Evolutionary conservation across 1,139 yeast genomes (phyloP).

Genomic region (Tardiomyces blankii): DNA sequence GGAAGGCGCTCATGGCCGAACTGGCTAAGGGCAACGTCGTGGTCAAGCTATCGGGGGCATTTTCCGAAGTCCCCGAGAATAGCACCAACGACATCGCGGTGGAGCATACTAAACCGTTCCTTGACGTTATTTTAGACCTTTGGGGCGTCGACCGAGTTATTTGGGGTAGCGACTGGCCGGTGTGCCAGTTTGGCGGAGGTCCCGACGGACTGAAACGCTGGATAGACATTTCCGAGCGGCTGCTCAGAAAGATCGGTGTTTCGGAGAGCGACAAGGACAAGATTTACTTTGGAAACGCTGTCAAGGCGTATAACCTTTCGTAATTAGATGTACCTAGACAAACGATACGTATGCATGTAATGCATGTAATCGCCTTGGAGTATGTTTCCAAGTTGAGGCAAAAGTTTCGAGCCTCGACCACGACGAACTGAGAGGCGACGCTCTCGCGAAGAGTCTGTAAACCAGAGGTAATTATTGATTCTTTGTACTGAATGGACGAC

Average conservation of each 20-base stretch:
- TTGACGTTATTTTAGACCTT: constrained; percentile 7
- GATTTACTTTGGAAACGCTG: not conserved
- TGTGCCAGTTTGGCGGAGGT: constrained; percentile 22
- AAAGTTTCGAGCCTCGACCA: too few relatives aligned
- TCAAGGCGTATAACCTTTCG: not conserved
- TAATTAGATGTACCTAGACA: too few relatives aligned
- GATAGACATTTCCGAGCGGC: constrained; percentile 8
- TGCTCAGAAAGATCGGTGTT: constrained; percentile 5
- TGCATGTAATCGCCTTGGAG: too few relatives aligned
- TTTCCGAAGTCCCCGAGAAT: constrained; percentile 27
- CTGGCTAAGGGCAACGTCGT: constrained; percentile 20
- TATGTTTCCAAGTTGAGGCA: too few relatives aligned
- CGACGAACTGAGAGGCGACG: too few relatives aligned
- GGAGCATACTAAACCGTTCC: not conserved
- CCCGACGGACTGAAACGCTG: constrained; percentile 12
- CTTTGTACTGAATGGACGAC: too few relatives aligned
- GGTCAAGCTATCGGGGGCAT: constrained; percentile 34
- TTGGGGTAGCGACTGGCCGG: constrained; percentile 39
- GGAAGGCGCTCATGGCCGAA: constrained; percentile 18
- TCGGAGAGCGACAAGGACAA: not conserved
- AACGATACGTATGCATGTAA: too few relatives aligned
- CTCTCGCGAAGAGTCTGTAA: too few relatives aligned
- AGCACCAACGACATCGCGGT: constrained; percentile 7
- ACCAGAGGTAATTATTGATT: too few relatives aligned
- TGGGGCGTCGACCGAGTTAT: constrained; percentile 27